phyloP scores from a whole-genome alignment of 2,329 filamentous ascomycete species.

The Aspergillus fumigatiaffinis region DNA sequence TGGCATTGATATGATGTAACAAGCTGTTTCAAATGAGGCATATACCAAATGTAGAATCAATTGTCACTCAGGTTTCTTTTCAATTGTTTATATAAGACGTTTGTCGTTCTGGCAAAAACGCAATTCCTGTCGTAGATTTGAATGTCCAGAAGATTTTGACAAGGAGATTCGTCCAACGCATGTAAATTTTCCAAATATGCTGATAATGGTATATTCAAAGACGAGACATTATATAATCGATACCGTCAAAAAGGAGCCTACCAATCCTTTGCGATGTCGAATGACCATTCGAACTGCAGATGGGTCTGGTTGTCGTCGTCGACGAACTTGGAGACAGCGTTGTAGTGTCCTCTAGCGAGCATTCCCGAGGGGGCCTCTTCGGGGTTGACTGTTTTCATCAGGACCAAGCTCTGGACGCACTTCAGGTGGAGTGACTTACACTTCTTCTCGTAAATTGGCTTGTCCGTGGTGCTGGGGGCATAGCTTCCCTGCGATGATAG shows the following conservation, averaged over 20 bases:
- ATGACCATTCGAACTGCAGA: slow-evolving; percentile 90
- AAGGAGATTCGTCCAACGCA: slow-evolving; percentile 25
- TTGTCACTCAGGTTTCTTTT: neutral
- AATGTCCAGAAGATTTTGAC: slow-evolving; percentile 2
- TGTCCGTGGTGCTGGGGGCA: slow-evolving; percentile 85
- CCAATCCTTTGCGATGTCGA: slow-evolving; percentile 97
- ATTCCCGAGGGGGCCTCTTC: slow-evolving; percentile 92
- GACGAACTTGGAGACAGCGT: slow-evolving; percentile 81
- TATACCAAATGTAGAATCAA: neutral
- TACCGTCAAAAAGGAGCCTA: slow-evolving; percentile 17
- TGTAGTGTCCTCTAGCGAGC: slow-evolving; percentile 85
- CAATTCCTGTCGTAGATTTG: neutral
- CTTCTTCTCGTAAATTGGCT: slow-evolving; percentile 80
- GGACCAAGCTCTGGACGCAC: neutral
- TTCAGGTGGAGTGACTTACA: slow-evolving; percentile 59
- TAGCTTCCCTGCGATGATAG: slow-evolving; percentile 68
- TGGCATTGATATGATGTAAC: slow-evolving; percentile 12
- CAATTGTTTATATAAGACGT: too few species aligned
- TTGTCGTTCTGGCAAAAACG: neutral
- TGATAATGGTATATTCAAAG: slow-evolving; percentile 17
- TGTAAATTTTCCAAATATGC: slow-evolving; percentile 25
- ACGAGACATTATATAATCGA: neutral
- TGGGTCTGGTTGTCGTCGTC: slow-evolving; percentile 93
- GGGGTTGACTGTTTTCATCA: slow-evolving; percentile 64
- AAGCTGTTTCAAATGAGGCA: neutral